Percentiles rank a stretch among this genome's conserved stretches.
phyloP scores from a whole-genome alignment of 345 rosid genomes.

The Salix udensis region DNA sequence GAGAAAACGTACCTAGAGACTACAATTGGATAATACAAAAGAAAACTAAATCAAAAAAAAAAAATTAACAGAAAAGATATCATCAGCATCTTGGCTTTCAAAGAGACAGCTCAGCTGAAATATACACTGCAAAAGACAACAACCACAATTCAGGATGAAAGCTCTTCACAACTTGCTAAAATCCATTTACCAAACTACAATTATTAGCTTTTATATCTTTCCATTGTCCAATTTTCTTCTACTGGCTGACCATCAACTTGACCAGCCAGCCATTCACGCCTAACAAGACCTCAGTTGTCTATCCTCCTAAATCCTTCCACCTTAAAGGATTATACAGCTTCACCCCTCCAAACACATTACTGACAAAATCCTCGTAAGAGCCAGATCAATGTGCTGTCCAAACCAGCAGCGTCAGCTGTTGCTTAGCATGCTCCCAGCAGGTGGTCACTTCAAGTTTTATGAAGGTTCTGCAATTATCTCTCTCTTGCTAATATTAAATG shows the following conservation, averaged over 20 bases:
- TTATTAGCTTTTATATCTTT: neutral
- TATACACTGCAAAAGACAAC: slow-evolving; percentile 19
- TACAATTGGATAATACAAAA: neutral
- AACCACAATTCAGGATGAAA: neutral
- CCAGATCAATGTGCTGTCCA: neutral
- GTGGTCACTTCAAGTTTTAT: neutral
- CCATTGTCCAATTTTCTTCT: neutral
- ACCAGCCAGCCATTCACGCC: neutral
- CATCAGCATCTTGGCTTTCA: neutral
- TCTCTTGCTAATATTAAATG: neutral
- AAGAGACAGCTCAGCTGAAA: neutral
- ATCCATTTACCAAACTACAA: neutral
- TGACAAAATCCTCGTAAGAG: neutral
- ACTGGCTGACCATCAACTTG: neutral
- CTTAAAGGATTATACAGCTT: neutral
- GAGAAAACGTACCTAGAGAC: neutral
- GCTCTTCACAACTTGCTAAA: neutral
- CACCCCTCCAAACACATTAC: neutral
- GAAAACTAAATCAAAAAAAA: neutral
- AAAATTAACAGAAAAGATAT: neutral
- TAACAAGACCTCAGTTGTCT: neutral
- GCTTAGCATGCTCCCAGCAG: neutral
- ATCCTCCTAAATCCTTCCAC: neutral
- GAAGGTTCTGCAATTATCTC: neutral
- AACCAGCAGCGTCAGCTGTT: neutral